Evolutionary conservation across 2,329 filamentous ascomycete species (phyloP).

Genomic region (Fusarium euwallaceae): DNA sequence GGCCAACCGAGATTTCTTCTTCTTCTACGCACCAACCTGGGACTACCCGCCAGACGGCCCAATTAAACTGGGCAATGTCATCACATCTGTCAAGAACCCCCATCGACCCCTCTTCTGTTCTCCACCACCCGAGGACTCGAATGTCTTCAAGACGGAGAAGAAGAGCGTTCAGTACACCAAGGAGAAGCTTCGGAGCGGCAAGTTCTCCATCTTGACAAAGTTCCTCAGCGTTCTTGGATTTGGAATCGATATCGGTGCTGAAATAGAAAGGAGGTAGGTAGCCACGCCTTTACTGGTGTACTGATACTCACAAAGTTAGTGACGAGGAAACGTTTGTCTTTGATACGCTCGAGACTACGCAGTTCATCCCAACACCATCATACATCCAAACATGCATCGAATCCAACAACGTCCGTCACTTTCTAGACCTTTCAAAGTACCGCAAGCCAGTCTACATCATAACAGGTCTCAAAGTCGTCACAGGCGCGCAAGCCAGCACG

Average conservation of each 20-base stretch:
- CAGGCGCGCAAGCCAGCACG: slow-evolving; percentile 10
- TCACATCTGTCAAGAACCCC: slow-evolving; percentile 27
- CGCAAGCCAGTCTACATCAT: slow-evolving; percentile 29
- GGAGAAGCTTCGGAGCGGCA: slow-evolving; percentile 11
- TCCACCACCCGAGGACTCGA: not conserved
- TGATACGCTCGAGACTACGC: slow-evolving; percentile 9
- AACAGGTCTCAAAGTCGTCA: slow-evolving; percentile 20
- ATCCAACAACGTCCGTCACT: not conserved
- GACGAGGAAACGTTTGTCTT: slow-evolving; percentile 21
- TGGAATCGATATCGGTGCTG: slow-evolving; percentile 13
- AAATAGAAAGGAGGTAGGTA: slow-evolving; percentile 1
- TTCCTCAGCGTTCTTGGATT: slow-evolving; percentile 15
- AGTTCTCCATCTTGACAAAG: slow-evolving; percentile 16
- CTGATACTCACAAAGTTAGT: not conserved
- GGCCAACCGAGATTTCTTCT: slow-evolving; percentile 14
- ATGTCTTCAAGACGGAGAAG: slow-evolving; percentile 2
- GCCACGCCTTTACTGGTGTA: too few species aligned
- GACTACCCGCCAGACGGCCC: slow-evolving; percentile 3
- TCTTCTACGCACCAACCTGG: slow-evolving; percentile 18
- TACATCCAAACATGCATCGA: slow-evolving; percentile 23
- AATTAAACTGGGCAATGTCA: slow-evolving; percentile 27
- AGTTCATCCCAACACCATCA: slow-evolving; percentile 10
- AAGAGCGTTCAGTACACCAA: slow-evolving; percentile 14
- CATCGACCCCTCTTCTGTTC: slow-evolving; percentile 11
- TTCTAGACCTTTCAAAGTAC: not conserved